Evolutionary conservation across 1,284 basidiomycete genomes (phyloP).

Genomic region (Anthracocystis setariae): DNA sequence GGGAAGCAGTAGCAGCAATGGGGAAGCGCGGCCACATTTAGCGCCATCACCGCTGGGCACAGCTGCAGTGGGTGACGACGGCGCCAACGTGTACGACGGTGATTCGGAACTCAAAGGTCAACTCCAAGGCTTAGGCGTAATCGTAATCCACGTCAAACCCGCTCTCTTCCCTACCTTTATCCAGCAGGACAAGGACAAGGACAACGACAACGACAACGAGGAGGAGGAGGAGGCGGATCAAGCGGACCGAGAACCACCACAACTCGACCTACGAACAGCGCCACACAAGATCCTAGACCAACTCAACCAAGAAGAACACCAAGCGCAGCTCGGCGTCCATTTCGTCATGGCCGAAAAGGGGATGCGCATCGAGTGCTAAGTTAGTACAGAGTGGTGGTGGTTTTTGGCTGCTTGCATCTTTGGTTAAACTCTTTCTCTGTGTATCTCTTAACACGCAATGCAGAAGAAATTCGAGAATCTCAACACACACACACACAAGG

Average conservation of each 20-base stretch:
- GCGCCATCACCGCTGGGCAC: constrained; percentile 42
- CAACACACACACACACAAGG: too few relatives aligned
- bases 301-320: constrained; percentile 37
- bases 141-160: constrained; percentile 62
- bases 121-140: constrained; percentile 47
- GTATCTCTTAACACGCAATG: too few relatives aligned
- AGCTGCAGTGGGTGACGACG: constrained; percentile 23
- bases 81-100: constrained; percentile 46
- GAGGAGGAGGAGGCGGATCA: not conserved
- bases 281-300: constrained; percentile 57
- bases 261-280: constrained; percentile 46
- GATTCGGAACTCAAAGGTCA: constrained; percentile 44
- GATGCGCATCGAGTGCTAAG: constrained; percentile 54
- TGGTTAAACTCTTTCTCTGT: too few relatives aligned
- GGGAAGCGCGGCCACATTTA: constrained; percentile 21
- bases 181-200: constrained; percentile 3
- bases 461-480: too few relatives aligned
- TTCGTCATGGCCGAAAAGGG: constrained; percentile 62
- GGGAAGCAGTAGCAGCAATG: constrained; percentile 5
- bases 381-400: not conserved
- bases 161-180: constrained; percentile 56
- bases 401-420: too few relatives aligned
- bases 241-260: not conserved
- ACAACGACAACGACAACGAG: constrained; percentile 12
- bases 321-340: constrained; percentile 46